These are phyloP conservation scores for Inga laurina DNA, from an alignment of 306 rosid species.

Conservation along the genomic window DNA sequence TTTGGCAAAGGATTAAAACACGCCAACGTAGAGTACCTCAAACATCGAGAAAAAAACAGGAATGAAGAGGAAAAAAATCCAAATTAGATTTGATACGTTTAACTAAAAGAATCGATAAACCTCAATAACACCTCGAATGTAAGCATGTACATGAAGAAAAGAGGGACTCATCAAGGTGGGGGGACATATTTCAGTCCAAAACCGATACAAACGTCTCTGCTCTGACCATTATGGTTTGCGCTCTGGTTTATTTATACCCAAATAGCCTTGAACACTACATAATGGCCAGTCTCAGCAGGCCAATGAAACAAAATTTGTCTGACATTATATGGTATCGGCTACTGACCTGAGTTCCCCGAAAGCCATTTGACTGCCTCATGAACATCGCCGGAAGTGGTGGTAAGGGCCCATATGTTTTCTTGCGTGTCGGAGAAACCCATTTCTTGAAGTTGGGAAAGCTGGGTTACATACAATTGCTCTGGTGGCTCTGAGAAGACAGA, in stretches of 20 bases:
- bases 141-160: no score
- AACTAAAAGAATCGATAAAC: no score
- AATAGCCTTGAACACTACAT: constrained; percentile 20
- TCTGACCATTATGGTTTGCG: constrained; percentile 29
- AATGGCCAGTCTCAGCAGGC: constrained; percentile 28
- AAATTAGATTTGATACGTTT: no score
- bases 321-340: constrained; percentile 4
- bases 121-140: no score
- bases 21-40: no score
- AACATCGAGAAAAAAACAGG: no score
- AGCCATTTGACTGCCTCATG: constrained; percentile 65
- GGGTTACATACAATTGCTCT: constrained; percentile 60
- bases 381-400: constrained; percentile 61
- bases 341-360: constrained; percentile 49
- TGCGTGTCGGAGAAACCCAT: constrained; percentile 69
- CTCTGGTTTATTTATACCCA: constrained; percentile 24
- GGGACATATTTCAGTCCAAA: constrained; percentile 23
- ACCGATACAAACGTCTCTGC: constrained; percentile 32
- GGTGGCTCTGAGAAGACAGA: constrained; percentile 49
- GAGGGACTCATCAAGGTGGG: neutral
- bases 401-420: constrained; percentile 62
- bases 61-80: no score
- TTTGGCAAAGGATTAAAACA: no score
- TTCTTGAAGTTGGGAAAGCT: constrained; percentile 64
- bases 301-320: constrained; percentile 1